phyloP scores from a whole-genome alignment of 805 yeast species.

The Torulaspora gathmanii region DNA sequence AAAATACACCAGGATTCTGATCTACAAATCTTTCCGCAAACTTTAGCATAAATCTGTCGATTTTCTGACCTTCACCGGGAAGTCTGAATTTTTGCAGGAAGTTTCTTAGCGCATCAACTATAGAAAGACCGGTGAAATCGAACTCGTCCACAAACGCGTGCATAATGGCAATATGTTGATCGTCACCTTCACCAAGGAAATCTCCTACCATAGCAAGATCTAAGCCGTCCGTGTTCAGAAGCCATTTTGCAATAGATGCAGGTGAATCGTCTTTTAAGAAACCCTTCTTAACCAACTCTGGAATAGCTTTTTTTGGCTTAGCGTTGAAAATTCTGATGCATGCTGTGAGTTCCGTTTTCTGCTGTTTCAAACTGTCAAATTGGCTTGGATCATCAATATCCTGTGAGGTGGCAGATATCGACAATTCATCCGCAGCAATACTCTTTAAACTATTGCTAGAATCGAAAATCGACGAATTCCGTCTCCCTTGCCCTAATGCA shows the following conservation, averaged over 20 bases:
- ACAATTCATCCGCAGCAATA: constrained; percentile 19
- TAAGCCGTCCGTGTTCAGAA: constrained; percentile 67
- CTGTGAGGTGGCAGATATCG: constrained; percentile 15
- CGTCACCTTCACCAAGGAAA: constrained; percentile 84
- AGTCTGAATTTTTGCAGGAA: constrained; percentile 85
- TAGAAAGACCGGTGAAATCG: constrained; percentile 63
- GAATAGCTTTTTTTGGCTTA: constrained; percentile 78
- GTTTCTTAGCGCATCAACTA: constrained; percentile 80
- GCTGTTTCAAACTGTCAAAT: constrained; percentile 76
- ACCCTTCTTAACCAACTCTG: constrained; percentile 53
- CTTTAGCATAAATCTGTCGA: constrained; percentile 93
- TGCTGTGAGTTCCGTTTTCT: constrained; percentile 76
- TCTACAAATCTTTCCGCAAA: constrained; percentile 89
- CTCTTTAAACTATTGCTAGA: constrained; percentile 10
- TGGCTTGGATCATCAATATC: constrained; percentile 71
- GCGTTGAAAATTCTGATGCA: constrained; percentile 76
- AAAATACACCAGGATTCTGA: constrained; percentile 83
- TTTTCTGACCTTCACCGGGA: constrained; percentile 98
- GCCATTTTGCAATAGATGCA: constrained; percentile 64
- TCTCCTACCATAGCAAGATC: constrained; percentile 87
- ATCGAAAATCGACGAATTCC: constrained; percentile 9
- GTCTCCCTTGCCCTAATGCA: constrained; percentile 17
- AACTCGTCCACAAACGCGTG: constrained; percentile 87
- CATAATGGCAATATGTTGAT: constrained; percentile 74
- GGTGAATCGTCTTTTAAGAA: constrained; percentile 63